These are phyloP conservation scores for Piromyces sp. DNA, from an alignment of 192 early-diverging fungal species.

Conservation along the genomic window DNA sequence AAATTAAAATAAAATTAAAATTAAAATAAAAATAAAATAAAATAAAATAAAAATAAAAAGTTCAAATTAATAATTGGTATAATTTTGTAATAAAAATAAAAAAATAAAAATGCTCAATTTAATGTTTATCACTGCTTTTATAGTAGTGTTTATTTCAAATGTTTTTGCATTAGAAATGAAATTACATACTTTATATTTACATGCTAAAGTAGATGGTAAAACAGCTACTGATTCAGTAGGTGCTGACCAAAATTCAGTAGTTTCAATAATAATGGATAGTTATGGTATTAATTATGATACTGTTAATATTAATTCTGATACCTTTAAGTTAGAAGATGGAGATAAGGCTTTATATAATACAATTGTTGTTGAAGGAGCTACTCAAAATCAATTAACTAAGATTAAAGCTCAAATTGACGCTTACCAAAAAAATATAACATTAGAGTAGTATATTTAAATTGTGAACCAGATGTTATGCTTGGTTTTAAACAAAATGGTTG, in stretches of 20 bases:
- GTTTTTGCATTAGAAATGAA: background rate
- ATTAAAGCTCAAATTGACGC: background rate
- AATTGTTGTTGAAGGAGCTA: background rate
- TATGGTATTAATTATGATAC: background rate
- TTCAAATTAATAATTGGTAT: no score
- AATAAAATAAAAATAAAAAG: no score
- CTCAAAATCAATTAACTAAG: background rate
- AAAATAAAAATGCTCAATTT: background rate
- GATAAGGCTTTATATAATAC: background rate
- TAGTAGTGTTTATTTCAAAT: background rate
- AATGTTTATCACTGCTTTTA: background rate
- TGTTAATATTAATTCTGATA: background rate
- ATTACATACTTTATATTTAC: background rate
- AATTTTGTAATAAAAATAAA: no score
- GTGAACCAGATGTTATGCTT: background rate
- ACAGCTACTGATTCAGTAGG: no score
- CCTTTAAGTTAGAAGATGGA: background rate
- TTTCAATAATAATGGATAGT: background rate
- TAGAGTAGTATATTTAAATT: background rate
- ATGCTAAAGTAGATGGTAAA: no score
- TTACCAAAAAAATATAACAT: background rate
- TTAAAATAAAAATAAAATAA: no score
- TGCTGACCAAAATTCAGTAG: background rate
- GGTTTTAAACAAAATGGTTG: background rate
- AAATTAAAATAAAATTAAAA: no score